A percentile compares a stretch with the other conserved stretches of the same genome.
Evolutionary conservation across 345 rosid species (phyloP).

Genomic region (Ricinus communis): DNA sequence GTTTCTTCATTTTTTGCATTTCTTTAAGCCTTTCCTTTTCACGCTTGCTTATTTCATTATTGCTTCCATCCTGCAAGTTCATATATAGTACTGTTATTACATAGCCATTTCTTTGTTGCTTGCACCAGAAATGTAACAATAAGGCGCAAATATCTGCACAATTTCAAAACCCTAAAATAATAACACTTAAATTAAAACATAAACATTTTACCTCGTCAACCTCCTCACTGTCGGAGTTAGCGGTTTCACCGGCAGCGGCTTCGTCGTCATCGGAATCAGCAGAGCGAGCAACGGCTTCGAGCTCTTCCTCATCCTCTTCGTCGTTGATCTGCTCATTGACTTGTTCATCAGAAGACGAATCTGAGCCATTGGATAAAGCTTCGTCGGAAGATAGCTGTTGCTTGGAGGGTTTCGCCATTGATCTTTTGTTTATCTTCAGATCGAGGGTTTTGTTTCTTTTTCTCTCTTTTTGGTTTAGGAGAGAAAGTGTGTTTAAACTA

Average conservation of each 20-base stretch:
- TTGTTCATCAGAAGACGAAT: constrained; percentile 66
- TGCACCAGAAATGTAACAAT: too few species aligned
- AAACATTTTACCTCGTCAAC: constrained; percentile 48
- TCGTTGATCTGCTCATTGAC: constrained; percentile 60
- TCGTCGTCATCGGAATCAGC: constrained; percentile 73
- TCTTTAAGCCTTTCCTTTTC: constrained; percentile 84
- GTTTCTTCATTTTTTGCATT: constrained; percentile 85
- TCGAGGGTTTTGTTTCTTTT: constrained; percentile 46
- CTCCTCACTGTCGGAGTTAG: constrained; percentile 15
- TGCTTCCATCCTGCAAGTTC: constrained; percentile 48
- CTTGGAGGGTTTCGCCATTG: constrained; percentile 54
- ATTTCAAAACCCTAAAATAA: background rate
- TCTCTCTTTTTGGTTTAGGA: constrained; percentile 1
- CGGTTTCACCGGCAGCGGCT: constrained; percentile 26
- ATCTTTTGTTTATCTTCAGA: constrained; percentile 17
- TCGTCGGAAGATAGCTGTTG: constrained; percentile 71
- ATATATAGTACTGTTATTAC: too few species aligned
- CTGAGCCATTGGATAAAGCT: constrained; percentile 49
- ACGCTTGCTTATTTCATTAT: constrained; percentile 69
- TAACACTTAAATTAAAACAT: background rate
- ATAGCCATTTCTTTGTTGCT: background rate
- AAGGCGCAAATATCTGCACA: too few species aligned
- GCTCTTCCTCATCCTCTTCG: constrained; percentile 91
- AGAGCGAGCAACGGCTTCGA: constrained; percentile 92
- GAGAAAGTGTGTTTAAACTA: constrained; percentile 12